Base-by-base conservation (phyloP, 495 filamentous ascomycete species). In the Penicillium crystallinum region DNA sequence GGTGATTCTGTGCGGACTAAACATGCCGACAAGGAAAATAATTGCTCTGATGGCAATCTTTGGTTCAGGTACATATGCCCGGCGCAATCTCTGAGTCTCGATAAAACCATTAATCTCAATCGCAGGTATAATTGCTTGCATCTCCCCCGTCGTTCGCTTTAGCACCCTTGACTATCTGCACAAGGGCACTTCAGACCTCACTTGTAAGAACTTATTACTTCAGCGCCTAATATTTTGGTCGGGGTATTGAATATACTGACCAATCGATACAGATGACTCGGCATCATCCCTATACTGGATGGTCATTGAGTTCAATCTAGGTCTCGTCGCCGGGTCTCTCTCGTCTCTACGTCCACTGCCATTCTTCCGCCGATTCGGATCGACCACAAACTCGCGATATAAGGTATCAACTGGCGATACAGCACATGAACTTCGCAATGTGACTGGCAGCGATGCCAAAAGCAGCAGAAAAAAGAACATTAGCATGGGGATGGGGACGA, bases 91-190 rank as follows among this genome's bases (percentile, higher is more conserved):
- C 14, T 11, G 8, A 4, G 2, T 27, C 12, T 14, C 12, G 12
- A 9, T 3, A 27, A 27, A 27, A 7, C 23, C 17, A 35, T 22
- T 52, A 34, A 54, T 18, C 15, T 19, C 10, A 4, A 35, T 9
- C 10, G 5, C 2, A 54, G 52, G 52, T 54, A 37, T 42, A 9
- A 54, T 54, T 23, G 52, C 43, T 11, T 54, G 52, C n/a, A 54
- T 54, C 36, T 43, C 52, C 6, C 52, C 52, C n/a, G 36, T 54
- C 10, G 52, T 54, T 7, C 52, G 52, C 25, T 54, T 54, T n/a
- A 54, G 52, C 44, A 54, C 52, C 0, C 15, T 54, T 17, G 43
- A 42, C 21, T 54, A 54, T 29, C 35, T 54, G 21, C 52, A 44
- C 7, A 25, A 36, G 2, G 52, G 44, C 12, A 54, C 52, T 0